Base-by-base conservation (phyloP, 2,329 filamentous ascomycete genomes). In the Cercospora sp. region DNA sequence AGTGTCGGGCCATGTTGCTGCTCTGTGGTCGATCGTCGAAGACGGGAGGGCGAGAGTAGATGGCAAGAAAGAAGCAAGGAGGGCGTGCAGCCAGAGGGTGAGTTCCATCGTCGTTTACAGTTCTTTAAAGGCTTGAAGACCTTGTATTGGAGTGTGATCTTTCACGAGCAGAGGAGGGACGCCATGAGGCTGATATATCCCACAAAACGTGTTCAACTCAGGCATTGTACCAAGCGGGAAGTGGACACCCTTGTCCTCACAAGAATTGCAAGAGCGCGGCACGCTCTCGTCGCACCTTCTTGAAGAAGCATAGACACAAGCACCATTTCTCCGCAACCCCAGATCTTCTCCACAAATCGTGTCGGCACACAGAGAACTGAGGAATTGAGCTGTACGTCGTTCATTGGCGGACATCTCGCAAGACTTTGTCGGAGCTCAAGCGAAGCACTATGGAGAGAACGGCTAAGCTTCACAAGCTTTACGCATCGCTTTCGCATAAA, bases 1-100 rank as follows among this genome's bases (percentile, higher is more conserved):
- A 26, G 66, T 61, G 30, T 73, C 59, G 3, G 72, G 72, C 70
- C 70, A 74, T 57, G 49, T 3, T 7, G 53, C 53, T 32, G 37
- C 37, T 43, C 37, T 43, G 16, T n/a, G 37, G 16, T 43, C 1
- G 37, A 43, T 43, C 13, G 16, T n/a, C 2, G 37, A 8, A 24
- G 53, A 32, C 4, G 53, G 53, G 9, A 57, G 53, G 53, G 53
- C 24, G 26, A 32, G 51, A 16, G 12, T 28, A 10, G 51, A 12
- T 24, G 51, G 21, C 13, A 21, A 26, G 12, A 57, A 21, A 21
- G 24, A 18, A 16, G 24, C n/a, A 21, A 57, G 51, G 2, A 57
- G 18, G 2, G 51, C 28, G 5, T 21, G 16, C n/a, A 57, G 51
- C 24, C 51, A 57, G 51, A 30, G 12, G 12, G 24, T 30, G 51